Conservation (phyloP, 768 basidiomycete genomes). For the Clathrus columnatus region DNA sequence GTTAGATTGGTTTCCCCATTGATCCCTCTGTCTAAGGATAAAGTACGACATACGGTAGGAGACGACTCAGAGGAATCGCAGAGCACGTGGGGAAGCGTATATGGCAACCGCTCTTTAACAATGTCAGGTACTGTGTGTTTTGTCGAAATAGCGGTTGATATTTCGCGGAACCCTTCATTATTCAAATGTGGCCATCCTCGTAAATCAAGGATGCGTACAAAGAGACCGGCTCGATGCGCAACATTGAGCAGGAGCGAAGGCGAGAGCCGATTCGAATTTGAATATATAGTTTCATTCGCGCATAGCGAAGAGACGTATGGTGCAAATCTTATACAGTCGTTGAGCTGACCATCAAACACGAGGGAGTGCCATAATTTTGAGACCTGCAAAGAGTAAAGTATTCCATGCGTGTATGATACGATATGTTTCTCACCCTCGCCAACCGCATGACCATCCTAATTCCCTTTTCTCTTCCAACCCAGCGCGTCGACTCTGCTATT, state of each 20-base stretch:
- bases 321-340: conserved; percentile 55
- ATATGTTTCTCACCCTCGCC: conserved; percentile 54
- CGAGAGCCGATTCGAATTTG: conserved; percentile 39
- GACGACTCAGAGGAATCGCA: conserved; percentile 23
- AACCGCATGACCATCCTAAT: conserved; percentile 70
- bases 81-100: conserved; percentile 5
- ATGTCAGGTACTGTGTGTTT: neutral
- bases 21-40: neutral
- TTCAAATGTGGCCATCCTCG: conserved; percentile 49
- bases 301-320: conserved; percentile 34
- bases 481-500: conserved; percentile 56
- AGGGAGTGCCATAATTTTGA: conserved; percentile 69
- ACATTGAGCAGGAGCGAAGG: conserved; percentile 43
- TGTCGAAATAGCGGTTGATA: conserved; percentile 25
- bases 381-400: conserved; percentile 37
- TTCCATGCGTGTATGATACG: neutral
- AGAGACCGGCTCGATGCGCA: conserved; percentile 48
- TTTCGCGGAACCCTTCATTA: conserved; percentile 39
- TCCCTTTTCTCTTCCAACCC: conserved; percentile 70
- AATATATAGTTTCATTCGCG: neutral
- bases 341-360: conserved; percentile 82
- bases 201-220: conserved; percentile 53
- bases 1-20: conserved; percentile 51
- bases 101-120: neutral
- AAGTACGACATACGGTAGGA: neutral